These are phyloP conservation scores for Penicillium hordei DNA, from an alignment of 2,329 filamentous ascomycete species.

Conservation along the genomic window DNA sequence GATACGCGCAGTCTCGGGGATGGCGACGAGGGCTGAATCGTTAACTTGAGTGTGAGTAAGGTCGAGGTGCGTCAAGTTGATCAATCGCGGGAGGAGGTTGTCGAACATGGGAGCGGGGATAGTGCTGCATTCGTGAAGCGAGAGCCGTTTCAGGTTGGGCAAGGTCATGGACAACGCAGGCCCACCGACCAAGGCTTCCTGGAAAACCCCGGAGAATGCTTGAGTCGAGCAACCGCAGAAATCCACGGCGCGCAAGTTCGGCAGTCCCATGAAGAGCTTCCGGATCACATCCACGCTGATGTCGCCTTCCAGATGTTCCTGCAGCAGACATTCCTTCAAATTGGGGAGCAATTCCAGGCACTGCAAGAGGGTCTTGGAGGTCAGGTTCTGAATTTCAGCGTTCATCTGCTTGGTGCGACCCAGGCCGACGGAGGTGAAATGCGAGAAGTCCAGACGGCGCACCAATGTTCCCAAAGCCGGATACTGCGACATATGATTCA, in stretches of 20 bases:
- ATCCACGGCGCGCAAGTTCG: conserved; percentile 66
- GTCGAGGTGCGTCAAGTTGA: conserved; percentile 72
- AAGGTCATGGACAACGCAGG: conserved; percentile 51
- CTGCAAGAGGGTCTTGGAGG: conserved; percentile 67
- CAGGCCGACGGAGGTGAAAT: conserved; percentile 77
- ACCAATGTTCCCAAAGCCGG: conserved; percentile 71
- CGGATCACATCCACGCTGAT: conserved; percentile 65
- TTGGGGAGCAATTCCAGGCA: conserved; percentile 71
- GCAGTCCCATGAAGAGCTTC: conserved; percentile 68
- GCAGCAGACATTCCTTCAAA: conserved; percentile 73
- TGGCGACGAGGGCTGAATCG: conserved; percentile 66
- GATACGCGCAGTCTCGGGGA: conserved; percentile 68
- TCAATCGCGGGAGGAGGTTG: conserved; percentile 67
- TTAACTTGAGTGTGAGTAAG: conserved; percentile 76
- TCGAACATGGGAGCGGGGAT: conserved; percentile 68
- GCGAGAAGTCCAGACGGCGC: conserved; percentile 77
- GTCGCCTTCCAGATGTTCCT: conserved; percentile 79
- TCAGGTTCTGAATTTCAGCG: conserved; percentile 72
- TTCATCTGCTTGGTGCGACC: conserved; percentile 75
- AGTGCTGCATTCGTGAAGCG: conserved; percentile 75
- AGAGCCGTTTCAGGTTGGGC: conserved; percentile 65
- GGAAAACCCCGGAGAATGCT: conserved; percentile 66
- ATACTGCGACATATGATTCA: conserved; percentile 66
- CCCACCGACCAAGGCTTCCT: conserved; percentile 51
- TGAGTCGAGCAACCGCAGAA: conserved; percentile 73